Base-by-base conservation (phyloP, 2,329 filamentous ascomycete genomes). In the Nemania sp. region DNA sequence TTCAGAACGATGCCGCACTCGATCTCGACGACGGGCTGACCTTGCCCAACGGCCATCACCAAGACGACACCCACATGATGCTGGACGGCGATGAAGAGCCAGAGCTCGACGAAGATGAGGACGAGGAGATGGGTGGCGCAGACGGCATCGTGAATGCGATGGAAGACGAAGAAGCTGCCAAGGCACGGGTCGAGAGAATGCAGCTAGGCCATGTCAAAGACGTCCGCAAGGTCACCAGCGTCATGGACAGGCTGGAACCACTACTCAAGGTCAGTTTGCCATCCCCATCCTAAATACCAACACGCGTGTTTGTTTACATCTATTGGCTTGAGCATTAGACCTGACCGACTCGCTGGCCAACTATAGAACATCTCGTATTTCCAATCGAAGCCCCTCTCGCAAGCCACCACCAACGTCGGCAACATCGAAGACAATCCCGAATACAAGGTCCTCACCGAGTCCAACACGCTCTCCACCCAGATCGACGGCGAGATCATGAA, bases 401-500 rank as follows among this genome's bases (percentile, higher is more conserved):
- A 89, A 65, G 88, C 86, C 68, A 88, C 87, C 32, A 88, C 85
- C 24, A 87, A 90, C 74, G 84, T 96, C 68, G 93, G 94, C 74
- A 94, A 93, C 63, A 90, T 97, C 75, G 94, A 97, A 80, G 93
- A 97, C 77, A 94, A 97, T 75, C 93, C 93, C 59, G 94, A 97
- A 79, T 97, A 97, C 80, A 90, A 93, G 79, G 88, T 97, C 41
- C 83, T 97, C 66, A 97, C 93, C 38, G 90, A 96, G 78, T 94
- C 94, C 18, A 97, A 97, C 78, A 92, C 91, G 26, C 86, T 97
- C 7, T 97, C 96, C 0, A 97, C 95, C 5, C 92, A 92, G 70
- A 98, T 98, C 73, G 94, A 97, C 73, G 93, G 93, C 77, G 95
- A 98, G 80, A 92, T 98, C 53, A 92, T 92, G 38, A 87, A 96